Conservation (phyloP, 164 flowering plant genomes). For the Magnolia changhungtana region DNA sequence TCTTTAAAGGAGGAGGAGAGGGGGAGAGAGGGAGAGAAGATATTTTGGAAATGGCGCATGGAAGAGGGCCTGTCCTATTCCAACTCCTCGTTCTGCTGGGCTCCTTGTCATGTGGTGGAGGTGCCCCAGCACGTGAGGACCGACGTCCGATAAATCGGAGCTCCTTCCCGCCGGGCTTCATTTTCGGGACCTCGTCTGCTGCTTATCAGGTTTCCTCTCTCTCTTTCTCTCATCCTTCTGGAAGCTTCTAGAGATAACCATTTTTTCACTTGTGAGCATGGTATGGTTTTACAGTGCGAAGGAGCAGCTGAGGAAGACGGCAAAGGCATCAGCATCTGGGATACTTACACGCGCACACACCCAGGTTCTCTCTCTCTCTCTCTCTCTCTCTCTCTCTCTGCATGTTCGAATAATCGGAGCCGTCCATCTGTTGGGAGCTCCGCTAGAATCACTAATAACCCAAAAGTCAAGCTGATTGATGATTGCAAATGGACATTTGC, state of each 20-base stretch:
- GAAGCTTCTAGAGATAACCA: background rate
- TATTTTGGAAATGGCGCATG: no score
- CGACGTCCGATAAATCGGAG: background rate
- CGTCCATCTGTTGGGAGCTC: no score
- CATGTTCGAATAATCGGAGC: no score
- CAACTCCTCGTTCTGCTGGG: no score
- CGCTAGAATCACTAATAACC: no score
- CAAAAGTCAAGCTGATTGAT: no score
- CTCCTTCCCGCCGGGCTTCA: conserved; percentile 1
- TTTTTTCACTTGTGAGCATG: background rate
- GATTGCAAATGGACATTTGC: no score
- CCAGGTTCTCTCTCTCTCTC: conserved; percentile 28
- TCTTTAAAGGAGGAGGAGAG: no score
- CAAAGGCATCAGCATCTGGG: conserved; percentile 43
- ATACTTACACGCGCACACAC: conserved; percentile 30
- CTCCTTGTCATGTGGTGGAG: background rate
- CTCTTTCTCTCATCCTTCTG: background rate
- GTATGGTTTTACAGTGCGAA: no score
- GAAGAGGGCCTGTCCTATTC: no score
- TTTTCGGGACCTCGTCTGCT: conserved; percentile 2
- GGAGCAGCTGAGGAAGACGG: no score
- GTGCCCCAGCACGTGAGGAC: background rate
- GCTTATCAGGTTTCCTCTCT: conserved; percentile 7
- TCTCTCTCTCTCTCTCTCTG: conserved; percentile 9
- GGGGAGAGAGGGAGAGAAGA: no score